Evolutionary conservation across 768 basidiomycete species (phyloP).

Genomic region (Scleroderma citrinum): DNA sequence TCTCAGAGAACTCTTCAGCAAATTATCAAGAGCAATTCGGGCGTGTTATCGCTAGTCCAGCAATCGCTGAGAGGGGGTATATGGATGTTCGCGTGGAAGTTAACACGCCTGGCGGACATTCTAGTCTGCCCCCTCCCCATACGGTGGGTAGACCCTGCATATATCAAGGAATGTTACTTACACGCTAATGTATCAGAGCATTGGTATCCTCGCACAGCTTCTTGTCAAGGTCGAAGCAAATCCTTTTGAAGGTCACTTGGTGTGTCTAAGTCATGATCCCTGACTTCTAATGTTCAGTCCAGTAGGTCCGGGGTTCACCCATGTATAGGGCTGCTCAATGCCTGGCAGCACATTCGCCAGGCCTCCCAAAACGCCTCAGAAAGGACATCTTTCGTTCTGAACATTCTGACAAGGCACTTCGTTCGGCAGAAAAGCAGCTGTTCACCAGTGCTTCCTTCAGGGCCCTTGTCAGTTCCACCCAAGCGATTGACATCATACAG

Average conservation of each 20-base stretch:
- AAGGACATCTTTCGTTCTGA: conserved; percentile 41
- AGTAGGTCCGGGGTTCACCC: conserved; percentile 49
- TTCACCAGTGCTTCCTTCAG: conserved; percentile 17
- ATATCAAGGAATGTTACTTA: conserved; percentile 3
- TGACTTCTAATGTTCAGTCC: neutral
- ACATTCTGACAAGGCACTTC: conserved; percentile 6
- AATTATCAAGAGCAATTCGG: conserved; percentile 48
- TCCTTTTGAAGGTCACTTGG: conserved; percentile 50
- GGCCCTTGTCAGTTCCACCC: conserved; percentile 60
- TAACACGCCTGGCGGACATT: conserved; percentile 73
- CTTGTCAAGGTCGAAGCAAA: conserved; percentile 65
- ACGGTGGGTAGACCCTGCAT: conserved; percentile 43
- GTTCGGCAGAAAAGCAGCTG: conserved; percentile 1
- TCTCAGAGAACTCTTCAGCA: conserved; percentile 23
- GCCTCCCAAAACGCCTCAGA: conserved; percentile 43
- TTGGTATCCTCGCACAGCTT: conserved; percentile 72
- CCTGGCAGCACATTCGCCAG: conserved; percentile 53
- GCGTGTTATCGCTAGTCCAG: conserved; percentile 52
- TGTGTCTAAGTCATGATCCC: conserved; percentile 19
- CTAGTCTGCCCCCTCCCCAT: conserved; percentile 76
- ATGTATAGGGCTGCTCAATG: conserved; percentile 62
- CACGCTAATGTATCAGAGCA: conserved; percentile 40
- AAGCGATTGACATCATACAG: conserved; percentile 66
- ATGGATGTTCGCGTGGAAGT: conserved; percentile 61
- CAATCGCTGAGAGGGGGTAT: conserved; percentile 70